phyloP scores from a whole-genome alignment of 208 protist genomes.

The Wallacemonas rigidus region DNA sequence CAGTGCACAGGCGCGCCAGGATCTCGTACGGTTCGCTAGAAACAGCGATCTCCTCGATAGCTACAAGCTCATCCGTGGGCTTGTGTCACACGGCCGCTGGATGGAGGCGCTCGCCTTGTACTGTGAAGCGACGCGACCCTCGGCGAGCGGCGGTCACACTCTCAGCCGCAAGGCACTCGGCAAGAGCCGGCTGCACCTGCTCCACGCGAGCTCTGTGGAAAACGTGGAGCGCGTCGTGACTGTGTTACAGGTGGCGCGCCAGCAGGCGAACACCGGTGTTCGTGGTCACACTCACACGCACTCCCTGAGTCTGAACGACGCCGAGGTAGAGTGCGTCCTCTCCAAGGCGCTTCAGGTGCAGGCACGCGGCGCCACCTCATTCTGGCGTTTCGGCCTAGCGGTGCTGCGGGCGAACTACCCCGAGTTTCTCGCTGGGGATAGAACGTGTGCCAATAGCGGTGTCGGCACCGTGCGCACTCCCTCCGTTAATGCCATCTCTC shows the following conservation, averaged over 20 bases:
- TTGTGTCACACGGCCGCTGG: constrained; percentile 39
- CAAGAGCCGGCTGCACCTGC: constrained; percentile 35
- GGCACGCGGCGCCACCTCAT: constrained; percentile 8
- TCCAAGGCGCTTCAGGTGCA: constrained; percentile 35
- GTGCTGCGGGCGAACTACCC: constrained; percentile 45
- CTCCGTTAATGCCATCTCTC: constrained; percentile 38
- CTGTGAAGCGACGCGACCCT: constrained; percentile 26
- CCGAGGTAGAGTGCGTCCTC: constrained; percentile 57
- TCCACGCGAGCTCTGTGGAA: constrained; percentile 31
- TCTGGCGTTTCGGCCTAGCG: constrained; percentile 49
- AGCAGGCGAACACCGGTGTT: background rate
- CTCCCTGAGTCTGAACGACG: constrained; percentile 36
- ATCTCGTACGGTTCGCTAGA: constrained; percentile 32
- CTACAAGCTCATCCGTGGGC: constrained; percentile 60
- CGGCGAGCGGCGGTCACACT: background rate
- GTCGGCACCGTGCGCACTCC: constrained; percentile 19
- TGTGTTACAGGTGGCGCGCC: constrained; percentile 24
- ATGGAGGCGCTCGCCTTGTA: constrained; percentile 45
- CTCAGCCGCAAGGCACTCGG: constrained; percentile 44
- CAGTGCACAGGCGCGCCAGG: constrained; percentile 25
- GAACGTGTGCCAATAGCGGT: background rate
- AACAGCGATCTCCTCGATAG: constrained; percentile 35
- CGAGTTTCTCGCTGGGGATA: background rate
- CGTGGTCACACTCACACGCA: too few species aligned
- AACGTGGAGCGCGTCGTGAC: constrained; percentile 29